Evolutionary conservation across 177 flowering plant genomes (phyloP).

Genomic region (Vitis hybrid): DNA sequence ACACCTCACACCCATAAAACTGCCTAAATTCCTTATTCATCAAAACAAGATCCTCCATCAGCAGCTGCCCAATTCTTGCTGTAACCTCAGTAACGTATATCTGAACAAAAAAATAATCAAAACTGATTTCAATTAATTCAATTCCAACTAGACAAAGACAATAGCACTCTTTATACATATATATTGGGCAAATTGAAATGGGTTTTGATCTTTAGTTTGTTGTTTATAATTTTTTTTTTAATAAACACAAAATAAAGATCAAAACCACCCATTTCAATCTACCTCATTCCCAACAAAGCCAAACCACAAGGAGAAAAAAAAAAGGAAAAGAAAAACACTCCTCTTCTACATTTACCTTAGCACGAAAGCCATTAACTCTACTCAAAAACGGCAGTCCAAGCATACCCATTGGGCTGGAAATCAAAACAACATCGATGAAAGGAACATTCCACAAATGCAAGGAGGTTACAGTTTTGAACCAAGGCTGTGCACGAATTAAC

Average conservation of each 20-base stretch:
- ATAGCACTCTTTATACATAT: no score
- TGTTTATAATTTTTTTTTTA: no score
- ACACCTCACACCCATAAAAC: constrained; percentile 67
- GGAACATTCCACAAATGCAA: constrained; percentile 73
- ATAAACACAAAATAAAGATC: constrained; percentile 1
- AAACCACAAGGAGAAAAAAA: not conserved
- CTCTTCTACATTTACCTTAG: constrained; percentile 47
- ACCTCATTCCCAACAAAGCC: not conserved
- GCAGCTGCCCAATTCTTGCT: constrained; percentile 62
- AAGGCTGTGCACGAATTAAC: constrained; percentile 65
- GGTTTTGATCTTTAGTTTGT: no score
- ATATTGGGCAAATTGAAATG: no score
- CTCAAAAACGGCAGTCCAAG: constrained; percentile 90
- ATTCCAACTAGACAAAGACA: no score
- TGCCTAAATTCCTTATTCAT: constrained; percentile 75
- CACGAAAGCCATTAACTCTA: constrained; percentile 54
- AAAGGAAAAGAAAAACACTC: not conserved
- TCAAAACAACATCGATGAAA: constrained; percentile 71
- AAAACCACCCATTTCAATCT: not conserved
- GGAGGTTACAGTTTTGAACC: constrained; percentile 59
- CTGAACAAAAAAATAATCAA: constrained; percentile 29
- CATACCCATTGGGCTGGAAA: constrained; percentile 85
- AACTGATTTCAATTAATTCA: not conserved
- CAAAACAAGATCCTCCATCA: constrained; percentile 90
- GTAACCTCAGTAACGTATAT: constrained; percentile 81